Evolutionary conservation across 1,139 yeast genomes (phyloP), one percentile per base, ranked within the genome.

Genomic region (Spencermartinsiella ligniputridi): DNA sequence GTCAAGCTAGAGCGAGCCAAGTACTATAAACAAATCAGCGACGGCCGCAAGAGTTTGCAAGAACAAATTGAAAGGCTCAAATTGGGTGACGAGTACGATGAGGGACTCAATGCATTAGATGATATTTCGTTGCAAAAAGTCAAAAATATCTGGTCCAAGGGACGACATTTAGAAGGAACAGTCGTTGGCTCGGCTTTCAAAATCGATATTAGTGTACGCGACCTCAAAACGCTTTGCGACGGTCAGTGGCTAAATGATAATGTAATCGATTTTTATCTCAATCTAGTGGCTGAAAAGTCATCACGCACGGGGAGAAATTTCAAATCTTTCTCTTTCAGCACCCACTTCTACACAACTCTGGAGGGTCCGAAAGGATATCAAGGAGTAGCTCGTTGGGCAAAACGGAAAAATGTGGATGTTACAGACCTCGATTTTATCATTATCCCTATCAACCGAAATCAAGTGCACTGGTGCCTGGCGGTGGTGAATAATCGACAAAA

Each of bases 381-480:
- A 33, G 90, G 92, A 5, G 97, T 92, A 3, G 77, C 80, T 22
- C 71, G 94, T 51, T 92, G 98, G 98, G 86, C 96, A 46, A 87
- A 83, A 56, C 75, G 96, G 44, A 83, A 85, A 50, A 85, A 87
- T 56, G 72, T 83, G 35, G 78, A 83, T 52, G 79, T 90, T 9
- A 73, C 79, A 5, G 72, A 76, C 33, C 68, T 83, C 52, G 83
- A 82, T 37, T 70, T 76, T 49, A 73, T 94, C 5, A 72, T 92
- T 52, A 81, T 86, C 4, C 99, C 99, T 0, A 81, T 92, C 21
- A 92, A 92, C 60, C 71, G 87, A 24, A 75, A 78, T 64, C 81
- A 83, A 45, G 77, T 92, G 1, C 99, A 92, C 63, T 92, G 99
- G 99, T 94, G 96, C 3, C 67, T 90, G 37, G 90, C 95, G 0